Evolutionary conservation across 2,329 filamentous ascomycete genomes (phyloP).

Genomic region (Fusarium metavorans): DNA sequence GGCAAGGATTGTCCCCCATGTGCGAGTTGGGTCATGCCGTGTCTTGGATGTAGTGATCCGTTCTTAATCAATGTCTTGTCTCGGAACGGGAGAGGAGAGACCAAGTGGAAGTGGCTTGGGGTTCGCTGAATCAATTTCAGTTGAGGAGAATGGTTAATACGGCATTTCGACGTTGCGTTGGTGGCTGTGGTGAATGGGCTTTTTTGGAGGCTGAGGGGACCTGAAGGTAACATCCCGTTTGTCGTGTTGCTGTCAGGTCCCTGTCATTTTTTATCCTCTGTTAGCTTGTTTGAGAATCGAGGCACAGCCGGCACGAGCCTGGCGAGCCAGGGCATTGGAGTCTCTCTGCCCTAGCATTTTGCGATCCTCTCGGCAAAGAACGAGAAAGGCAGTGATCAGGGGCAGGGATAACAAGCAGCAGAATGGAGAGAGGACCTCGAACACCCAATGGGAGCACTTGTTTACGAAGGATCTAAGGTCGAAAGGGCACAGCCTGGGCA

Average conservation of each 20-base stretch:
- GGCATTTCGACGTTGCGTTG: neutral
- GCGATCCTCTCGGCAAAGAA: neutral
- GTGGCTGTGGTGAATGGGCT: neutral
- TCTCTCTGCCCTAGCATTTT: neutral
- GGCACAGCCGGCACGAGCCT: neutral
- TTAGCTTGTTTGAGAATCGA: neutral
- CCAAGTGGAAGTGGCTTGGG: slow-evolving; percentile 9
- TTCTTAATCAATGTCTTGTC: slow-evolving; percentile 14
- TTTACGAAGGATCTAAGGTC: neutral
- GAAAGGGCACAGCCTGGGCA: neutral
- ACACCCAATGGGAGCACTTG: neutral
- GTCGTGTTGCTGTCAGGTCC: neutral
- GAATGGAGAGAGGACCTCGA: neutral
- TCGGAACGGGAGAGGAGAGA: slow-evolving; percentile 15
- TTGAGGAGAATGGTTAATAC: slow-evolving; percentile 15
- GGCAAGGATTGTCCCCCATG: neutral
- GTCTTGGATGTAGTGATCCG: neutral
- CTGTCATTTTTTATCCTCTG: neutral
- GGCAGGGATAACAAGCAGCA: neutral
- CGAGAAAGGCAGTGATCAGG: neutral
- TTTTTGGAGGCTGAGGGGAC: neutral
- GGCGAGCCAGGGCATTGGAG: neutral
- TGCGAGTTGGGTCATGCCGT: neutral
- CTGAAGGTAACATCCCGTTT: neutral
- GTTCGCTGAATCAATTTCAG: slow-evolving; percentile 18